These are phyloP conservation scores for Potentilla sterilis DNA, from an alignment of 306 rosid genomes.

Conservation along the genomic window DNA sequence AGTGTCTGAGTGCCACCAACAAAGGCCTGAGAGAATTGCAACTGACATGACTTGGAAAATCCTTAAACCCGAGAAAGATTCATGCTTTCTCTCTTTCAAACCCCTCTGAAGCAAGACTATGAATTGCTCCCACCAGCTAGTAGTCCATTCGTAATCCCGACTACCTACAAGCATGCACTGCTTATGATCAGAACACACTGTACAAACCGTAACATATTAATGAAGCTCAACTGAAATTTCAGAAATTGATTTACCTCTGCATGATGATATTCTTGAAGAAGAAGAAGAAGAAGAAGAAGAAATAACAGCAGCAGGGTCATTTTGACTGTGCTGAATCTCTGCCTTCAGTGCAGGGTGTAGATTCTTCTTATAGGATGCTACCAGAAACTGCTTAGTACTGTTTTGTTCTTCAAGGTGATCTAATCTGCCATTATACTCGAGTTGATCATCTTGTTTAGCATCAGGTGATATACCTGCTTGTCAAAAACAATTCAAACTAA, in stretches of 20 bases:
- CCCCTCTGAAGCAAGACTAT: constrained; percentile 75
- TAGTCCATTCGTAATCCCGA: constrained; percentile 55
- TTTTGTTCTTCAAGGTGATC: constrained; percentile 64
- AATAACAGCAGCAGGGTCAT: constrained; percentile 8
- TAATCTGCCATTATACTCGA: constrained; percentile 36
- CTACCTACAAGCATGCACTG: constrained; percentile 30
- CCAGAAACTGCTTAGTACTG: constrained; percentile 60
- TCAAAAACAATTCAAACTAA: neutral
- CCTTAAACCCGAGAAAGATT: constrained; percentile 80
- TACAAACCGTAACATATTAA: neutral
- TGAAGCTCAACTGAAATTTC: neutral
- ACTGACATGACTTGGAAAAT: constrained; percentile 91
- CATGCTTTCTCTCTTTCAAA: constrained; percentile 73
- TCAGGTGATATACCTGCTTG: constrained; percentile 69
- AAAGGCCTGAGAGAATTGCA: constrained; percentile 73
- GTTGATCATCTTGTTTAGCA: constrained; percentile 54
- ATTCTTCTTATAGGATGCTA: constrained; percentile 63
- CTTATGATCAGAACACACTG: neutral
- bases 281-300: constrained; percentile 32
- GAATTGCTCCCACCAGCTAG: constrained; percentile 85
- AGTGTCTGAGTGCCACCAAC: constrained; percentile 84
- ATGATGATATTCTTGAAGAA: constrained; percentile 34
- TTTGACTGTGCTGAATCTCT: constrained; percentile 48
- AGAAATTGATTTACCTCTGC: constrained; percentile 42
- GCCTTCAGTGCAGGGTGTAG: constrained; percentile 65